Evolutionary conservation across 495 filamentous ascomycete species (phyloP).

Genomic region (Annulohypoxylon maeteangense): DNA sequence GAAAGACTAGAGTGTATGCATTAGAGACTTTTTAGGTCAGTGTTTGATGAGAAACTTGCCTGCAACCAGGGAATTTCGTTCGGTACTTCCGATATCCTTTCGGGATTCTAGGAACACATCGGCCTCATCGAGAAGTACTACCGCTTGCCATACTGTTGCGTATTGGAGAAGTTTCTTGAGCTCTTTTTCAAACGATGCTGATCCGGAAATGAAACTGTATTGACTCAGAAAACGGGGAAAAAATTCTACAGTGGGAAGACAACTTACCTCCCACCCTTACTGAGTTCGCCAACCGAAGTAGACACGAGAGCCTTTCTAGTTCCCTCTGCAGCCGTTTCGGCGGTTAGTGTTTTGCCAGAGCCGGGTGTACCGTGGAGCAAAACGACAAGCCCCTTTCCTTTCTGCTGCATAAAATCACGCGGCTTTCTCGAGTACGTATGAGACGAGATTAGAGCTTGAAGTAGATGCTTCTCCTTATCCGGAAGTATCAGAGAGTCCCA

Average conservation of each 20-base stretch:
- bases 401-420: slow-evolving; percentile 81
- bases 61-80: slow-evolving; percentile 58
- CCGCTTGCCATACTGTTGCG: slow-evolving; percentile 59
- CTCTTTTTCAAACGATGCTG: slow-evolving; percentile 68
- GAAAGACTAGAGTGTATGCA: slow-evolving; percentile 65
- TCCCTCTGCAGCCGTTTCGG: slow-evolving; percentile 51
- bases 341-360: slow-evolving; percentile 68
- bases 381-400: slow-evolving; percentile 65
- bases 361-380: slow-evolving; percentile 64
- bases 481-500: slow-evolving; percentile 82
- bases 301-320: slow-evolving; percentile 42
- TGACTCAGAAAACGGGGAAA: slow-evolving; percentile 47
- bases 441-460: slow-evolving; percentile 81
- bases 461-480: slow-evolving; percentile 81
- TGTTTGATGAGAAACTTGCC: slow-evolving; percentile 25
- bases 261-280: slow-evolving; percentile 34
- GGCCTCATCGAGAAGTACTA: slow-evolving; percentile 62
- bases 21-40: slow-evolving; percentile 60
- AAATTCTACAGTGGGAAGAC: not conserved
- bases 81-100: slow-evolving; percentile 47
- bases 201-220: slow-evolving; percentile 31
- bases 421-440: slow-evolving; percentile 58
- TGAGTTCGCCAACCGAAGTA: slow-evolving; percentile 44
- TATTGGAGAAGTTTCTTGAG: slow-evolving; percentile 85
- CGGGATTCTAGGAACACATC: slow-evolving; percentile 60